A percentile compares a stretch with the other conserved stretches of the same genome.
Evolutionary conservation across 2,329 filamentous ascomycete genomes (phyloP).

Genomic region (Colletotrichum brevisporum): DNA sequence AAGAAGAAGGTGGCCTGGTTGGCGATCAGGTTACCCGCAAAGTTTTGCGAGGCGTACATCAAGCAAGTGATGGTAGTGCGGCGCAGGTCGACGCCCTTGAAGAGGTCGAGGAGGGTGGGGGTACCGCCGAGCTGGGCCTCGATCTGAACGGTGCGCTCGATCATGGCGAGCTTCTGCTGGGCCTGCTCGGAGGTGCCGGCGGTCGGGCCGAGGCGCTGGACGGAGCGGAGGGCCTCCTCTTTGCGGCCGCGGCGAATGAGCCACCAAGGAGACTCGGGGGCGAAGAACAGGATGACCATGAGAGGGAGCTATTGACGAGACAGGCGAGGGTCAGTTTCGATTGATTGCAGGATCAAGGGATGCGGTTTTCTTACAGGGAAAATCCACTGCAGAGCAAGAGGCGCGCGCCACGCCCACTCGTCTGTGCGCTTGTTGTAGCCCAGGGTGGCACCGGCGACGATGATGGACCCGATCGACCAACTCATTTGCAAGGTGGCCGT

Average conservation of each 20-base stretch:
- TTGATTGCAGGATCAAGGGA: neutral
- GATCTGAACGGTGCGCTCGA: conserved; percentile 68
- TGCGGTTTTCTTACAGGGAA: conserved; percentile 55
- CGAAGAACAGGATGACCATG: conserved; percentile 64
- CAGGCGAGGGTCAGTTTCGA: neutral
- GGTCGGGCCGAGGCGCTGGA: conserved; percentile 60
- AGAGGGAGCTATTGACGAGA: conserved; percentile 58
- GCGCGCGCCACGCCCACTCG: conserved; percentile 57
- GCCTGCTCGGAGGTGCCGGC: conserved; percentile 46
- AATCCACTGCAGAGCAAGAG: conserved; percentile 71
- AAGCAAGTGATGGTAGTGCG: conserved; percentile 69
- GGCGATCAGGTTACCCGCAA: conserved; percentile 73
- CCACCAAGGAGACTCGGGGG: conserved; percentile 69
- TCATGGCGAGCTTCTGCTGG: conserved; percentile 68
- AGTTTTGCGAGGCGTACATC: conserved; percentile 72
- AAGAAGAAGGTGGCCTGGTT: conserved; percentile 75
- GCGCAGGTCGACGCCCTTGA: conserved; percentile 66
- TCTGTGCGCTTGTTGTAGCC: conserved; percentile 58
- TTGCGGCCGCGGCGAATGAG: conserved; percentile 63
- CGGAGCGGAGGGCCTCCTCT: conserved; percentile 58
- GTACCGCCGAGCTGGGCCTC: conserved; percentile 59
- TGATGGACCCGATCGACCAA: conserved; percentile 73
- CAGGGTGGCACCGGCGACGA: conserved; percentile 69
- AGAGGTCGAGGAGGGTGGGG: conserved; percentile 65
- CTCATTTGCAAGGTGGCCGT: conserved; percentile 76